A percentile compares a stretch with the other conserved stretches of the same genome.
Evolutionary conservation across 768 basidiomycete genomes (phyloP).

Genomic region (Hortiboletus campestris): DNA sequence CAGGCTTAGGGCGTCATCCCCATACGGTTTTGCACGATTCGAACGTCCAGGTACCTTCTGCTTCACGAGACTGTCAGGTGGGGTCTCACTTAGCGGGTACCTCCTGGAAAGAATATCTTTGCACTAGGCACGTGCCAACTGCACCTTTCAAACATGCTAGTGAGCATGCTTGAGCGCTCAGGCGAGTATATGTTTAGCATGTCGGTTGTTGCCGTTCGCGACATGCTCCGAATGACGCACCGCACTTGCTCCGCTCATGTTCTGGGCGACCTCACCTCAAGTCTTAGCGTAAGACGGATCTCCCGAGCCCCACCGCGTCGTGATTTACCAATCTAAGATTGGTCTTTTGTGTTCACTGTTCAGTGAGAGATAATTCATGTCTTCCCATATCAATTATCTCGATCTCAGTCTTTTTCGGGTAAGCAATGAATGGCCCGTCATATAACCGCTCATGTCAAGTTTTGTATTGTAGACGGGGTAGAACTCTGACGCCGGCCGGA

Average conservation of each 20-base stretch:
- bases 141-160: not conserved
- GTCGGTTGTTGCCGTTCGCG: not conserved
- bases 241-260: constrained; percentile 10
- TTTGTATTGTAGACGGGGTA: not conserved
- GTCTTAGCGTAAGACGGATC: not conserved
- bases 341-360: not conserved
- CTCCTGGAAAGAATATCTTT: not conserved
- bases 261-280: constrained; percentile 11
- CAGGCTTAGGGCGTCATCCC: not conserved
- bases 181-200: not conserved
- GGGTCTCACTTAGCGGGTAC: not conserved
- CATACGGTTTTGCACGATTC: not conserved
- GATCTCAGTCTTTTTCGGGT: not conserved
- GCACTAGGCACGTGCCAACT: not conserved
- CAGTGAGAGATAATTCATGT: too few species aligned
- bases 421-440: not conserved
- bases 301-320: not conserved
- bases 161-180: too few species aligned
- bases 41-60: constrained; percentile 3
- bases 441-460: not conserved
- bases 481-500: not conserved
- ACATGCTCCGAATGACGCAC: not conserved
- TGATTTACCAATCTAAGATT: not conserved
- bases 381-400: constrained; percentile 11
- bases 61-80: constrained; percentile 2